These are phyloP conservation scores for Rhypophila decipiens DNA, from an alignment of 495 filamentous ascomycete genomes.

Conservation along the genomic window DNA sequence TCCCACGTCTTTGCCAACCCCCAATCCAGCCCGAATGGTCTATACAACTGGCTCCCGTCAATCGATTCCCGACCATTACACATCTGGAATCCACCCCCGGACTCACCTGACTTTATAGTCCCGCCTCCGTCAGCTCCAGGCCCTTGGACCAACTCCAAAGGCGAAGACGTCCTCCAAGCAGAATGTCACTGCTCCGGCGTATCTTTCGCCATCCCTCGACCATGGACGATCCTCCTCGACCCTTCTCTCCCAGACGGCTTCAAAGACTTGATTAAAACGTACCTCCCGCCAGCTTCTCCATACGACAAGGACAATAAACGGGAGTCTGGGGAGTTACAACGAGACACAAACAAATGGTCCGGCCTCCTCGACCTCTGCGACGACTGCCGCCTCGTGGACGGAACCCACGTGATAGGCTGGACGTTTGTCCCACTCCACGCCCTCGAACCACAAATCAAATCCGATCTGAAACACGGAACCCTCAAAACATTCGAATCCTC, in stretches of 20 bases:
- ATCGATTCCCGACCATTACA: constrained; percentile 18
- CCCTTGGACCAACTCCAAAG: constrained; percentile 12
- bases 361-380: constrained; percentile 54
- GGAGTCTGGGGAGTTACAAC: too few relatives aligned
- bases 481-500: constrained; percentile 50
- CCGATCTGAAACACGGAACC: constrained; percentile 42
- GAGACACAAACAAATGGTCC: constrained; percentile 43
- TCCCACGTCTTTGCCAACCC: constrained; percentile 29
- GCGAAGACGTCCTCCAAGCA: constrained; percentile 24
- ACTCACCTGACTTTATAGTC: constrained; percentile 13
- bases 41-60: constrained; percentile 36
- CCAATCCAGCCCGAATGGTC: constrained; percentile 11
- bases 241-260: too few relatives aligned
- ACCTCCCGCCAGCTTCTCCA: too few relatives aligned
- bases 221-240: constrained; percentile 11
- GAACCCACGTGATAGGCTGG: constrained; percentile 58
- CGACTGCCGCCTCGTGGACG: constrained; percentile 52
- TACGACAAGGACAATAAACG: too few relatives aligned
- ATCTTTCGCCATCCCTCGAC: constrained; percentile 34
- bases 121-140: constrained; percentile 5
- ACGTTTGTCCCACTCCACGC: constrained; percentile 52
- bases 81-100: not conserved
- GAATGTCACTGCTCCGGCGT: constrained; percentile 42
- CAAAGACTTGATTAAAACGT: too few relatives aligned
- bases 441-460: constrained; percentile 29